Percentiles rank a stretch among this genome's conserved stretches.
Conservation (phyloP, 1,284 basidiomycete genomes). For the Athelia sp. region DNA sequence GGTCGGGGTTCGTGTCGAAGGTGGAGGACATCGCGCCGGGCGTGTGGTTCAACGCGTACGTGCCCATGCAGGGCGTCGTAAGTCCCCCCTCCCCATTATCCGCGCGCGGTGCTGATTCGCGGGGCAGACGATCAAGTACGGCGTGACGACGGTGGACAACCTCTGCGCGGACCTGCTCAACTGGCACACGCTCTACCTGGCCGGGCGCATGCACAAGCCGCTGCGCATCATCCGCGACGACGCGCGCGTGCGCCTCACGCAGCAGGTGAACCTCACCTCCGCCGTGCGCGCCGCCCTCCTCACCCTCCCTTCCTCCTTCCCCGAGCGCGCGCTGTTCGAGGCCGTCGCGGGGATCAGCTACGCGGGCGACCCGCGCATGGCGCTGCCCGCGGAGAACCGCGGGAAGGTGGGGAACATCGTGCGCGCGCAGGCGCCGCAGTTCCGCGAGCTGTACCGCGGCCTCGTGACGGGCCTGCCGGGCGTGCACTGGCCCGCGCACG, state of each 20-base stretch:
- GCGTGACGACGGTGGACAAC: constrained; percentile 89
- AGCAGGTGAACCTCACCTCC: constrained; percentile 89
- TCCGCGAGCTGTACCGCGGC: constrained; percentile 83
- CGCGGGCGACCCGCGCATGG: constrained; percentile 90
- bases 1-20: constrained; percentile 70
- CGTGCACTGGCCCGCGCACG: constrained; percentile 58
- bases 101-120: constrained; percentile 8
- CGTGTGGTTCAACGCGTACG: constrained; percentile 93
- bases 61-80: constrained; percentile 80
- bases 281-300: constrained; percentile 83
- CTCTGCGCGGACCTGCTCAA: constrained; percentile 87
- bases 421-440: constrained; percentile 74
- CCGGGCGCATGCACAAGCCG: constrained; percentile 97
- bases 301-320: constrained; percentile 67
- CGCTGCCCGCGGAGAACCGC: constrained; percentile 90
- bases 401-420: constrained; percentile 95
- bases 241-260: constrained; percentile 84
- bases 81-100: constrained; percentile 31
- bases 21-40: constrained; percentile 83
- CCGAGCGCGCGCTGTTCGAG: constrained; percentile 81
- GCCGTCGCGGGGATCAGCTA: constrained; percentile 88
- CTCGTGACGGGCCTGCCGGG: constrained; percentile 74
- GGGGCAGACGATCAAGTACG: constrained; percentile 89
- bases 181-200: constrained; percentile 92
- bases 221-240: constrained; percentile 86